Base-by-base conservation (phyloP, 2,329 filamentous ascomycete species). In the Xylariaceae sp. region DNA sequence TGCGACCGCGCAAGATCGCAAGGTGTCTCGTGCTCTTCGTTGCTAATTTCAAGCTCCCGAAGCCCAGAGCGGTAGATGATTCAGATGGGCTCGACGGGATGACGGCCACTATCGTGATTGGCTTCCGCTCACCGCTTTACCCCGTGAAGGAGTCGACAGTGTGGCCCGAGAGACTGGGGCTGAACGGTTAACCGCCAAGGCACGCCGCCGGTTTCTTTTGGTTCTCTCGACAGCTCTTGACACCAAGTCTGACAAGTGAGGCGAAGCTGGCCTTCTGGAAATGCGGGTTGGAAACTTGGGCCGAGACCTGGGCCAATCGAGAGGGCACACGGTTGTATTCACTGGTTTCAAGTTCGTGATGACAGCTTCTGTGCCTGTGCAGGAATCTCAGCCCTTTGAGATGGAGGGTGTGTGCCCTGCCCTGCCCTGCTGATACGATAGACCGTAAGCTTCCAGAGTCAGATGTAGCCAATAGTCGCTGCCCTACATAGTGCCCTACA, bases 331-430 rank as follows among this genome's bases (percentile, higher is more conserved):
- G 51, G 55, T 32, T 34, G 35, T 39, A 39, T 31, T 42, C 34
- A 36, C 38, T 39, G 43, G 54, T 55, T 55, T 57, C 54, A 54
- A 47, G 37, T 43, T 39, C 52, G 43, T 46, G 49, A 37, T 46
- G 42, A 43, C 37, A 40, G 26, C 45, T 39, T 35, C 34, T 50
- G 34, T 39, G 47, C 45, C 42, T 44, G 22, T n/a, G n/a, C n/a
- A n/a, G n/a, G n/a, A n/a, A n/a, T n/a, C n/a, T n/a, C n/a, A n/a
- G n/a, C n/a, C n/a, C n/a, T n/a, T n/a, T n/a, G n/a, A n/a, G n/a
- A n/a, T n/a, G n/a, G 22, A 26, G 22, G 22, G 11, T 26, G 6
- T 26, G 22, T 6, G 22, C 6, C 6, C 6, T 26, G 22, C 22
- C 22, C 22, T 26, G 22, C 22, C n/a, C 11, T 26, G 22, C 22